Evolutionary conservation across 2,329 filamentous ascomycete genomes (phyloP), one percentile per base, ranked within the genome.

Genomic region (Metarhizium humberi): DNA sequence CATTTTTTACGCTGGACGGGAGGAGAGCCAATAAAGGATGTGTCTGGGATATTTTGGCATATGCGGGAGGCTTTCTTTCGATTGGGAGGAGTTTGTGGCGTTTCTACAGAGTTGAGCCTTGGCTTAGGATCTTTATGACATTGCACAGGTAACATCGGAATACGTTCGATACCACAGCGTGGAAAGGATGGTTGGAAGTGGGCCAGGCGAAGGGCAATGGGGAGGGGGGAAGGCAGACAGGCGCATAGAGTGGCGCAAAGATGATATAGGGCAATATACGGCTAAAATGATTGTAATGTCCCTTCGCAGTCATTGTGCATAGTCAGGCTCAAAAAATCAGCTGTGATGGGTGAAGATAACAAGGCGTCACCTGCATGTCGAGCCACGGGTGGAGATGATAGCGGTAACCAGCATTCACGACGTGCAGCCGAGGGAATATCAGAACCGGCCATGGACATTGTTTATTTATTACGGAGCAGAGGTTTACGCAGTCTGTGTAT

Each of bases 221-320:
- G 38, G 47, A 43, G n/a, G 40, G 53, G 40, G 54, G 20, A 30
- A 38, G 20, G n/a, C 20, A 32, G 14, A 18, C 52, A 30, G 32
- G 30, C 42, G 32, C 50, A 51, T 18, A 45, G 43, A 18, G 54
- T 52, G 54, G 50, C 50, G 50, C 50, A 46, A 53, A 36, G 29
- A 50, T 46, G 32, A 46, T 30, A 54, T 45, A 34, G 38, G 45
- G 51, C 46, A n/a, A 32, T 48, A 29, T 30, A 48, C 45, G 50
- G 45, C n/a, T 16, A 38, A 25, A 45, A 45, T 46, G 38, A 50
- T 50, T n/a, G 50, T n/a, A 47, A 16, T 40, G 29, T 36, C 38
- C 45, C 32, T 53, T 16, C 32, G 48, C 32, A 50, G 30, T 30
- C 38, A 46, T 32, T 42, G 54, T 43, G n/a, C 53, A 47, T 47